These are phyloP conservation scores for Acacia pycnantha DNA, from an alignment of 331 rosid species.

Conservation along the genomic window DNA sequence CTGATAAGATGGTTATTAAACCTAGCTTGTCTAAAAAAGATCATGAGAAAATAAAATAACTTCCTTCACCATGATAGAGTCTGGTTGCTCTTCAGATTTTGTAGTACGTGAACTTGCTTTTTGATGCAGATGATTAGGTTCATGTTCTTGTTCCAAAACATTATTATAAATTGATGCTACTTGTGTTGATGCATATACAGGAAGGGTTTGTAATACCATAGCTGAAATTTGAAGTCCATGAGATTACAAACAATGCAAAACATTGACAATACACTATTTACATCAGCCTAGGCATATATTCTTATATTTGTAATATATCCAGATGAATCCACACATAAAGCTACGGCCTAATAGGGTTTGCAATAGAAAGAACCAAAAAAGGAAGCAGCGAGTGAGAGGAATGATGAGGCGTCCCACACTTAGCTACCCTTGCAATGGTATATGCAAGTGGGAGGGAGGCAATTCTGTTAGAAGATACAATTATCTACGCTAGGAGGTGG, in stretches of 20 bases:
- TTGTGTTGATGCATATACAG: background rate
- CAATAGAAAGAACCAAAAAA: background rate
- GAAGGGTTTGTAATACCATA: background rate
- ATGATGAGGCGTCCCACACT: background rate
- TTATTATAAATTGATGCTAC: background rate
- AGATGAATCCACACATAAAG: no score
- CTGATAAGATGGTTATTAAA: background rate
- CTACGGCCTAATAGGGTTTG: background rate
- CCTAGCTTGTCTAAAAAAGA: background rate
- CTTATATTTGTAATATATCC: background rate
- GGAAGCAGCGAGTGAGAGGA: background rate
- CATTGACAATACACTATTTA: conserved; percentile 6
- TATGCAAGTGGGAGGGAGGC: background rate
- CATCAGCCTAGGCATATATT: background rate
- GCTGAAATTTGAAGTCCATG: background rate
- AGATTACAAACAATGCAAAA: background rate
- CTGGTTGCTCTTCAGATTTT: background rate
- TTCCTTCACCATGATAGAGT: background rate
- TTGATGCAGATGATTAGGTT: background rate
- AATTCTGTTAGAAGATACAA: background rate
- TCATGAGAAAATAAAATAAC: background rate
- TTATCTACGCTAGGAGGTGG: background rate
- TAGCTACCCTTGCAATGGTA: background rate
- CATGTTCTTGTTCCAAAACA: background rate
- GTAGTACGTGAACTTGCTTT: background rate